phyloP scores from a whole-genome alignment of 73 alveolate species.

The Paramecium bursaria region DNA sequence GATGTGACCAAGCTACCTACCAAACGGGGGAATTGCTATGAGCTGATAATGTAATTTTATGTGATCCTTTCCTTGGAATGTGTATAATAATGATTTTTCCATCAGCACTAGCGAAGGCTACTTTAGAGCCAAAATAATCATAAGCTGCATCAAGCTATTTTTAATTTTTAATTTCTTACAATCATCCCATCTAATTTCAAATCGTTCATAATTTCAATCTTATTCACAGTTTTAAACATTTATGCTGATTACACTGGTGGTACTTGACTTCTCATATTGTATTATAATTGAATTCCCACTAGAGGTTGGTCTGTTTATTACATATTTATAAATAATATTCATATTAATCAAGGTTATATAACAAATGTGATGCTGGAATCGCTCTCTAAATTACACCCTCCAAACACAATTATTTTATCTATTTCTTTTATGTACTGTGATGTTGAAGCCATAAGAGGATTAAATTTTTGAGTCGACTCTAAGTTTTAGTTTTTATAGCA shows the following conservation, averaged over 20 bases:
- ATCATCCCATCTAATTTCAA: conserved; percentile 52
- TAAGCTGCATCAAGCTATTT: conserved; percentile 71
- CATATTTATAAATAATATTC: background rate
- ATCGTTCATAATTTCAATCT: conserved; percentile 17
- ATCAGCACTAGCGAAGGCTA: conserved; percentile 73
- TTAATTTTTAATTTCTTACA: background rate
- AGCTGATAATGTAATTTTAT: too few relatives aligned
- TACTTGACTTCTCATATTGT: background rate
- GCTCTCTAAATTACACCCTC: conserved; percentile 41
- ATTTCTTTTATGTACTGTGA: conserved; percentile 23
- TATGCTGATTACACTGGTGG: background rate
- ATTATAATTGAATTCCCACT: too few relatives aligned
- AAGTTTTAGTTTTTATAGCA: background rate
- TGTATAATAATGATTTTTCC: conserved; percentile 65
- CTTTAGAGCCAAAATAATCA: conserved; percentile 77
- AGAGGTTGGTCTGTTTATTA: background rate
- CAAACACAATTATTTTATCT: conserved; percentile 31
- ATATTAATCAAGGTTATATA: conserved; percentile 9
- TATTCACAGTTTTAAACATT: conserved; percentile 35
- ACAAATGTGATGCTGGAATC: conserved; percentile 16
- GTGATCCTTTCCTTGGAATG: too few relatives aligned
- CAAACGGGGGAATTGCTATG: too few relatives aligned
- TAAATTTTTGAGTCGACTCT: background rate
- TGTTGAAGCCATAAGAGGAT: conserved; percentile 39
- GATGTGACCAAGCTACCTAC: conserved; percentile 81